Evolutionary conservation across 805 yeast species (phyloP), one percentile per base, ranked within the genome.

Genomic region (Candida insectorum): DNA sequence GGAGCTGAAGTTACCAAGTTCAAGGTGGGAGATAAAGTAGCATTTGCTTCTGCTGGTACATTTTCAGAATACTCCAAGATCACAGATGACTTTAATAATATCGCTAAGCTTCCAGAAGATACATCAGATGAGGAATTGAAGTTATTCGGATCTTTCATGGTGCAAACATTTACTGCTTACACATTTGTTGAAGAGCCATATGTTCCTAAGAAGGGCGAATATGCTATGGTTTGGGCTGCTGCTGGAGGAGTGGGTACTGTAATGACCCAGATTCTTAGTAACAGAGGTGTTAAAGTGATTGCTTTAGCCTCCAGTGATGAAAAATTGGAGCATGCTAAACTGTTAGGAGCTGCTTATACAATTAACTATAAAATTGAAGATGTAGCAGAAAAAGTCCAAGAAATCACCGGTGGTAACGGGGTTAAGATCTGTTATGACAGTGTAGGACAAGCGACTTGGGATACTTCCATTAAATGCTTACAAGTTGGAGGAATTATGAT

Each of bases 201-300:
- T 51, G 49, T 68, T 2, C 83, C 85, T 24, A 54, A 85, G 47
- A 64, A 73, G 52, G 89, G 78, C 33, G 96, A 91, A 38, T 71
- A 60, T 45, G 73, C 84, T 27, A 67, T 89, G 29, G 79, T 86
- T 16, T 86, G 88, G 65, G 97, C 97, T 4, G 96, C 96, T 6
- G 96, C 97, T 3, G 97, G 97, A 28, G 96, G 97, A 36, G 91
- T 85, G 31, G 97, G 97, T 4, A 70, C 75, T 32, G 45, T 85
- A 13, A 62, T 87, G 34, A 65, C 70, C 31, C 96, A 88, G 56
- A 62, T 88, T 58, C 58, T 82, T 31, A 56, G 68, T 19, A 50
- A 59, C 16, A 67, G 63, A 30, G 95, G 95, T 14, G 96, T 88
- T 4, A 79, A 75, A 43, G 88, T 79, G 28, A 87, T 89, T 59